Conservation (phyloP, 2,329 filamentous ascomycete genomes). For the Sporothrix phasma region DNA sequence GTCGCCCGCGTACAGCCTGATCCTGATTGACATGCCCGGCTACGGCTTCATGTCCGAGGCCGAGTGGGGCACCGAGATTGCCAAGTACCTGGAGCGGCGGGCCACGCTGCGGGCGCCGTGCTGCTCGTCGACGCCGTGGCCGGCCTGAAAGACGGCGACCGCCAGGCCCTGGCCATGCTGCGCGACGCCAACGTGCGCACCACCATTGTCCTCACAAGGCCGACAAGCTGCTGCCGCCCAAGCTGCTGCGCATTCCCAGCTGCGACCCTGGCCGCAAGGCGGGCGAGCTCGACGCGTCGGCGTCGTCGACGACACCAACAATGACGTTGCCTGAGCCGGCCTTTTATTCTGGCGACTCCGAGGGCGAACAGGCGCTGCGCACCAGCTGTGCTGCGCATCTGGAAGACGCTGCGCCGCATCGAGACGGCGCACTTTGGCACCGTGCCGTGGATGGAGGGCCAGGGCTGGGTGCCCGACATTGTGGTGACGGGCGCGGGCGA, state of each 20-base stretch:
- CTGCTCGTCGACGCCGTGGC: conserved; percentile 45
- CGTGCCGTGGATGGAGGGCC: conserved; percentile 21
- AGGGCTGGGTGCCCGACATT: conserved; percentile 27
- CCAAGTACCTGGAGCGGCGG: conserved; percentile 40
- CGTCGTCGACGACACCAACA: neutral
- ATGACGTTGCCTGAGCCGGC: neutral
- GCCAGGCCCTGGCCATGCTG: conserved; percentile 37
- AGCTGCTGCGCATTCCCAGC: neutral
- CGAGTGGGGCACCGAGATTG: conserved; percentile 44
- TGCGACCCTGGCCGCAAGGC: neutral
- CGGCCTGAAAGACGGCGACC: conserved; percentile 39
- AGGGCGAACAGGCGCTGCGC: conserved; percentile 16
- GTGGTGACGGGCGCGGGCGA: conserved; percentile 29
- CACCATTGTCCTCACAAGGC: conserved; percentile 45
- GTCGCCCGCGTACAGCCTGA: conserved; percentile 36
- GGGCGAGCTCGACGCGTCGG: too few relatives aligned
- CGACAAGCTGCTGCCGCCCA: conserved; percentile 34
- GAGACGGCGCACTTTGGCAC: conserved; percentile 17
- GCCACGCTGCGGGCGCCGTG: conserved; percentile 41
- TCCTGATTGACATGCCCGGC: conserved; percentile 32
- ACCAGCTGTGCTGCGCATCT: conserved; percentile 24
- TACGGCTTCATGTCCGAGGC: conserved; percentile 29
- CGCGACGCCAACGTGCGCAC: conserved; percentile 36
- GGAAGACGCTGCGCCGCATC: conserved; percentile 22
- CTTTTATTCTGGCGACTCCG: neutral